Percentiles rank a stretch among this genome's conserved stretches.
phyloP scores from a whole-genome alignment of 495 filamentous ascomycete genomes.

The Annulohypoxylon moriforme region DNA sequence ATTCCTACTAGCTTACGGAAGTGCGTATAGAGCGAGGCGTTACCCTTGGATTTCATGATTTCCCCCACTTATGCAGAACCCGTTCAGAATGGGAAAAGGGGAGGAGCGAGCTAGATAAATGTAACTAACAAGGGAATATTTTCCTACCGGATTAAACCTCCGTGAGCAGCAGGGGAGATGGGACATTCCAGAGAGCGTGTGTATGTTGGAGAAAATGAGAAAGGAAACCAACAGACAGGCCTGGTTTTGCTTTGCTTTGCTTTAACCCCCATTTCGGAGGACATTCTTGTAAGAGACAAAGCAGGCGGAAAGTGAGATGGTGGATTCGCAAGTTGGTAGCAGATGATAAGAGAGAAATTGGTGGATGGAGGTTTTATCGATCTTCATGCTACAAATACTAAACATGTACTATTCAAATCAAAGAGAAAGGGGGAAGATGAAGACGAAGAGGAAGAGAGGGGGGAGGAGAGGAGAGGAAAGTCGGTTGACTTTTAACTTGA shows the following conservation, averaged over 20 bases:
- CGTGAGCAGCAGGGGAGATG: background rate
- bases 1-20: slow-evolving; percentile 11
- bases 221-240: background rate
- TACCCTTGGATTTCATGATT: slow-evolving; percentile 35
- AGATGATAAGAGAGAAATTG: background rate
- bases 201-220: background rate
- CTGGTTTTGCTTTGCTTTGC: background rate
- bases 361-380: background rate
- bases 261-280: background rate
- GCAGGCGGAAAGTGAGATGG: background rate
- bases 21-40: slow-evolving; percentile 45
- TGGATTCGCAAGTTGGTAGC: background rate
- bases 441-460: background rate
- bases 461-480: background rate
- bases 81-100: slow-evolving; percentile 10
- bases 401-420: slow-evolving; percentile 31
- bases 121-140: background rate
- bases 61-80: background rate
- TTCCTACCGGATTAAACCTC: background rate
- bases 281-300: background rate
- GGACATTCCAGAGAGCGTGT: background rate
- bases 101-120: background rate
- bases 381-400: background rate
- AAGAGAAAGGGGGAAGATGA: background rate
- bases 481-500: slow-evolving; percentile 10